Conservation (phyloP, 164 flowering plant species). For the Sextonia rubra region DNA sequence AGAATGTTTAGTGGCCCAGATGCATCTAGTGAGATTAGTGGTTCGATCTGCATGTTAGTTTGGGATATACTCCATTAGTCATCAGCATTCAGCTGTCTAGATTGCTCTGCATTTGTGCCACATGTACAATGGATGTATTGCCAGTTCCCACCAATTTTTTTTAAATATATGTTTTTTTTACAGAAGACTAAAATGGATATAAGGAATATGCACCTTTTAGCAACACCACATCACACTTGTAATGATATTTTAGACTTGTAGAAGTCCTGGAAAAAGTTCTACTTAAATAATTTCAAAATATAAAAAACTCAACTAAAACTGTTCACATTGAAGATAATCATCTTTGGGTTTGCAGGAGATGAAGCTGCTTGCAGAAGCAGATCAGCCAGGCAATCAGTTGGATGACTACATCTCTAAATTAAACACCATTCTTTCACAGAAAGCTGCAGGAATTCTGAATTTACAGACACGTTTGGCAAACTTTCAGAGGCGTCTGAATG, state of each 20-base stretch:
- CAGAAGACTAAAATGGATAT: not conserved
- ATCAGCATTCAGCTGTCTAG: not conserved
- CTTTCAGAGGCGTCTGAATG: slow-evolving; percentile 88
- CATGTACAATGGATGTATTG: not conserved
- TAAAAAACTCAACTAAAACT: too few relatives aligned
- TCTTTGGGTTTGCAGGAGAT: slow-evolving; percentile 58
- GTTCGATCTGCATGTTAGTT: not conserved
- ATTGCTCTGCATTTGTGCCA: not conserved
- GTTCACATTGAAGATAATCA: not conserved
- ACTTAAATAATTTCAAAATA: too few relatives aligned
- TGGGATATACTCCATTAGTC: too few relatives aligned
- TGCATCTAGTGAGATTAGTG: not conserved
- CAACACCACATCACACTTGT: not conserved
- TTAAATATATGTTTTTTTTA: too few relatives aligned
- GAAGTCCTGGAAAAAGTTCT: not conserved
- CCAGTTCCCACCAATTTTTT: not conserved
- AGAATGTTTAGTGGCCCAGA: not conserved
- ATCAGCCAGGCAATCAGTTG: slow-evolving; percentile 90
- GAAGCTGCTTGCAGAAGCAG: slow-evolving; percentile 92
- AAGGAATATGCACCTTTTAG: not conserved
- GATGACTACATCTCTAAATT: slow-evolving; percentile 86
- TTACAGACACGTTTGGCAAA: slow-evolving; percentile 94
- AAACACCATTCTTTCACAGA: slow-evolving; percentile 85
- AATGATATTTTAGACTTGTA: not conserved
- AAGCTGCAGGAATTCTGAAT: slow-evolving; percentile 85